These are phyloP conservation scores for Penicillium psychrosexuale DNA, from an alignment of 2,329 filamentous ascomycete species.

Conservation along the genomic window DNA sequence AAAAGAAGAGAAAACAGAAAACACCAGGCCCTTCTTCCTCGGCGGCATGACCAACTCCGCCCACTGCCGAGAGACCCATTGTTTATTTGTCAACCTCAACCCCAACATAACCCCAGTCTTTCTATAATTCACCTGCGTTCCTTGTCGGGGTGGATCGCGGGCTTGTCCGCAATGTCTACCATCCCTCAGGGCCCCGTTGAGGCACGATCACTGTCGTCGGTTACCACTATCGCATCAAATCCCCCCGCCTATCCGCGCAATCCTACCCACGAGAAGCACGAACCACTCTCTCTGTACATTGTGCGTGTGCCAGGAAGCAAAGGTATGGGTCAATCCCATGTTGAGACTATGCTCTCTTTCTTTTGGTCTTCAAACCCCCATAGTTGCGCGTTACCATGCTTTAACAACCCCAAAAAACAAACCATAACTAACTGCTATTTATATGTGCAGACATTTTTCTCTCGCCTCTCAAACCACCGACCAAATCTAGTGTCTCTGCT, in stretches of 20 bases:
- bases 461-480: slow-evolving; percentile 81
- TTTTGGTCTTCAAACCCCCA: neutral
- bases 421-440: slow-evolving; percentile 16
- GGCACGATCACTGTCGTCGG: slow-evolving; percentile 75
- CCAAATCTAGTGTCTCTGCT: slow-evolving; percentile 76
- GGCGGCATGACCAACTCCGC: slow-evolving; percentile 10
- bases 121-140: neutral
- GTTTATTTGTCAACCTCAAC: slow-evolving; percentile 14
- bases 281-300: slow-evolving; percentile 82
- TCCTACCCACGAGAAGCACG: slow-evolving; percentile 64
- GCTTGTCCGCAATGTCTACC: slow-evolving; percentile 26
- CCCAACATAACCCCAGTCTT: neutral
- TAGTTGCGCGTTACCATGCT: slow-evolving; percentile 3
- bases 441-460: slow-evolving; percentile 73
- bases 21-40: neutral
- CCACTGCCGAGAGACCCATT: slow-evolving; percentile 20
- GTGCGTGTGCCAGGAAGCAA: slow-evolving; percentile 86
- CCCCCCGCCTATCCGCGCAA: slow-evolving; percentile 82
- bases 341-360: neutral
- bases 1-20: neutral
- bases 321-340: slow-evolving; percentile 52
- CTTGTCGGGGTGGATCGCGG: slow-evolving; percentile 25
- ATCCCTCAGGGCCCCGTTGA: slow-evolving; percentile 54
- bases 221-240: slow-evolving; percentile 78
- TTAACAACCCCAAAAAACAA: neutral